Evolutionary conservation across 2,329 filamentous ascomycete genomes (phyloP).

Genomic region (Penicillium sp.): DNA sequence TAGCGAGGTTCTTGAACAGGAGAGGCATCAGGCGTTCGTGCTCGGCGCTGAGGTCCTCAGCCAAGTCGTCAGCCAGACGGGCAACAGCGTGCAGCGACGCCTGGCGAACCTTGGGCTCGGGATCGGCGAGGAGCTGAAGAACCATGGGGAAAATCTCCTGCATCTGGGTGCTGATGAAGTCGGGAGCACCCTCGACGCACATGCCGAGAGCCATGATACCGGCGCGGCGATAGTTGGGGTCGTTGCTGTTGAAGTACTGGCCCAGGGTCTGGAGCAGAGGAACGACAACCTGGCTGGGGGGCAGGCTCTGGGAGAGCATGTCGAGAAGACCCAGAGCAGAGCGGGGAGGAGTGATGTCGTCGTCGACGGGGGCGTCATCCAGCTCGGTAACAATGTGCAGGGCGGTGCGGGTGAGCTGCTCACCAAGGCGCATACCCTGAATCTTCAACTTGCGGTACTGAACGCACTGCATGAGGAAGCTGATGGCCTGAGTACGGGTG

Average conservation of each 20-base stretch:
- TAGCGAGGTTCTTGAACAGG: slow-evolving; percentile 82
- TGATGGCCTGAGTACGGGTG: slow-evolving; percentile 80
- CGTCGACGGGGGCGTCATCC: slow-evolving; percentile 66
- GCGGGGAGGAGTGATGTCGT: slow-evolving; percentile 78
- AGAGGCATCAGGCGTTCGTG: slow-evolving; percentile 80
- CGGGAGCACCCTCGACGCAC: slow-evolving; percentile 92
- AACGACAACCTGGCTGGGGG: slow-evolving; percentile 89
- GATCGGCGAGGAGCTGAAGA: slow-evolving; percentile 74
- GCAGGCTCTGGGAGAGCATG: slow-evolving; percentile 79
- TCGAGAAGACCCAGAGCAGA: slow-evolving; percentile 84
- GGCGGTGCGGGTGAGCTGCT: slow-evolving; percentile 79
- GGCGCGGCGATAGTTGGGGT: slow-evolving; percentile 78
- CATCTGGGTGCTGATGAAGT: slow-evolving; percentile 94
- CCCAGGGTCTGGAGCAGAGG: slow-evolving; percentile 84
- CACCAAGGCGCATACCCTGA: slow-evolving; percentile 80
- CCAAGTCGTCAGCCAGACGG: slow-evolving; percentile 85
- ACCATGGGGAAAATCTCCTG: slow-evolving; percentile 79
- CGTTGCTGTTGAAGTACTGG: slow-evolving; percentile 67
- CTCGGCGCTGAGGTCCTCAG: slow-evolving; percentile 80
- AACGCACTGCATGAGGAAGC: slow-evolving; percentile 88
- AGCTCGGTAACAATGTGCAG: slow-evolving; percentile 89
- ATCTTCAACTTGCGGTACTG: slow-evolving; percentile 94
- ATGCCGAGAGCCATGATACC: slow-evolving; percentile 89
- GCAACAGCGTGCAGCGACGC: slow-evolving; percentile 84
- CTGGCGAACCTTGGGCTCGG: slow-evolving; percentile 77